Evolutionary conservation across 2,329 filamentous ascomycete species (phyloP), one percentile per base, ranked within the genome.

Genomic region (Aschersonia sp.): DNA sequence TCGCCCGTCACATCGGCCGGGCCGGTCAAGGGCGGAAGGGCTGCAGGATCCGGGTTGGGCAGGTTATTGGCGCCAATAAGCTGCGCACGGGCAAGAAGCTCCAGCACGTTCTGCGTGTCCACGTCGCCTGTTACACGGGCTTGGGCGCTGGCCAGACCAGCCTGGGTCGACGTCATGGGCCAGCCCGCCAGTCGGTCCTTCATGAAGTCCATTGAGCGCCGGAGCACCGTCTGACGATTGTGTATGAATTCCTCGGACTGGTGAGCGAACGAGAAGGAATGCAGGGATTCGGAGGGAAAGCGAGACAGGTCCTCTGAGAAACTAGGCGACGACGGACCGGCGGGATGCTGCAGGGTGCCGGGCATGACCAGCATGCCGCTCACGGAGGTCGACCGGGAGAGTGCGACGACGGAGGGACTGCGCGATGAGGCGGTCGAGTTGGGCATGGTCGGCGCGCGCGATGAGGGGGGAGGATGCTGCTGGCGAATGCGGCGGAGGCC

Each of bases 241-340:
- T 95, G 86, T 48, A 97, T 74, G 52, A 88, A 81, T 52, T 97
- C 91, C 59, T 95, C 89, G 3, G 89, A 91, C 65, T 95, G 89
- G 56, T 94, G 87, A 41, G 92, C 88, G 64, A 98, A 98, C 9
- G 91, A 97, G 68, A 98, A 98, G 2, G 92, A 98, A 65, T 98
- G 92, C 44, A 98, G 71, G 5, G 92, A 98, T 62, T 98, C 92
- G 56, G 87, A 88, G 1, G 92, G 91, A 61, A 98, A 98, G 46
- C 89, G 83, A 44, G 82, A 83, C 44, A 98, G 77, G 61, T 98
- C 92, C 69, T 97, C 92, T 58, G 80, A 77, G 60, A 89, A 88
- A 52, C 78, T 78, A 30, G 88, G 87, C 29, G 88, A 89, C 28
- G 74, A 71, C 30, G 83, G 81, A 5, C 74, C 81, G n/a, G 80